Base-by-base conservation (phyloP, 116 monocot genomes). In the Phalaenopsis hybrid region DNA sequence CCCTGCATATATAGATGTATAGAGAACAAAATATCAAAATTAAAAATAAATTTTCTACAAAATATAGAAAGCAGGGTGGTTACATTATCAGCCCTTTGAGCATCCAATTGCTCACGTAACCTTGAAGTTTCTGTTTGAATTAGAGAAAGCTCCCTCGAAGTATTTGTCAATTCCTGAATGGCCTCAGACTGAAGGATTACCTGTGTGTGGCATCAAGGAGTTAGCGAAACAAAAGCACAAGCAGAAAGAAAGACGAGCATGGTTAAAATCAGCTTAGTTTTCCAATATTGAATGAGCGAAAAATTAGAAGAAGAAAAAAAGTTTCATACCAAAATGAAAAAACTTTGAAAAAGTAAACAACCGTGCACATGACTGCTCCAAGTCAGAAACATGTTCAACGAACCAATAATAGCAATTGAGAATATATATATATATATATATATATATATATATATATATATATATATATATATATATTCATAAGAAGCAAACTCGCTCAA, bases 121-220 rank as follows among this genome's bases (percentile, higher is more conserved):
- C 86, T 86, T 8, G 87, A 75, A 69, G 87, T 50, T 91, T 98
- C 93, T 75, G 59, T 78, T 81, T 95, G 98, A 59, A 90, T 59
- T 33, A 58, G 20, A 68, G 95, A 87, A 58, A 95, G 80, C 9
- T 88, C 85, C 78, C 88, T 84, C 23, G 98, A 98, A 61, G 93
- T 92, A 83, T 81, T 95, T 63, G 93, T 93, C 86, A 98, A 79
- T 78, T 98, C 98, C 80, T 98, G 93, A 81, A 98, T 98, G 70
- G 98, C 85, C 85, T 95, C 93, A 45, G 98, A 93, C 76, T 89
- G 95, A 59, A 95, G 90, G 81, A 95, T 87, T 82, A 97, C 89
- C 96, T 96, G 76, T 44, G 76, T 44, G 8, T 28, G 52, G 21
- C 46, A 52, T 5, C 23, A 51, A 77, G 51, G 25, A 28, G 1